These are phyloP conservation scores for Shiraia bambusicola DNA, from an alignment of 2,329 filamentous ascomycete species.

Conservation along the genomic window DNA sequence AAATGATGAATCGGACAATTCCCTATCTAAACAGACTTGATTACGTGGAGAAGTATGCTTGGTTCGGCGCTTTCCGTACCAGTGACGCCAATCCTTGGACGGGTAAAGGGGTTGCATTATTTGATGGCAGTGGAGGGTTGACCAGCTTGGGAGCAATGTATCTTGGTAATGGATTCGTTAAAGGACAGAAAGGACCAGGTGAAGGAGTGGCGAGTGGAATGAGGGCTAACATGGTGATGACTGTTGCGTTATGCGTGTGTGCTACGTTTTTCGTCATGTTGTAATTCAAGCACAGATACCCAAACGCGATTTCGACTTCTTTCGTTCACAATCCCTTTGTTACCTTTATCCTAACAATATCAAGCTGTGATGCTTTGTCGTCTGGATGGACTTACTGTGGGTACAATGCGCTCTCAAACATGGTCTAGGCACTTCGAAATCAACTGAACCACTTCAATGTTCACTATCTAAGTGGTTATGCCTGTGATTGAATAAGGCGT, in stretches of 20 bases:
- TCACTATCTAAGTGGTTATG: no score
- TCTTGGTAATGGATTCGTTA: slow-evolving; percentile 31
- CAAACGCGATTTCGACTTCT: not conserved
- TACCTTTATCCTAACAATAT: no score
- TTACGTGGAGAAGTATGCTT: slow-evolving; percentile 44
- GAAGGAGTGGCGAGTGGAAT: slow-evolving; percentile 13
- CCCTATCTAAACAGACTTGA: slow-evolving; percentile 67
- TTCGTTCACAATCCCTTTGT: not conserved
- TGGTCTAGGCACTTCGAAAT: no score
- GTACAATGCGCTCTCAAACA: no score
- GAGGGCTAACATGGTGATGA: slow-evolving; percentile 10
- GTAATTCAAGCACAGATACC: slow-evolving; percentile 3
- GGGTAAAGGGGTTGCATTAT: slow-evolving; percentile 38
- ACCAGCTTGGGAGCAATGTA: slow-evolving; percentile 38
- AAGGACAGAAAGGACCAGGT: slow-evolving; percentile 36
- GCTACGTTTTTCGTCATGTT: slow-evolving; percentile 4
- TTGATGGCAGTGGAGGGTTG: slow-evolving; percentile 34
- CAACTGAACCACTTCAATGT: no score
- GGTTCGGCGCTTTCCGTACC: slow-evolving; percentile 40
- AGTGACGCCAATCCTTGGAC: slow-evolving; percentile 41
- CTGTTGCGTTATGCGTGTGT: slow-evolving; percentile 7
- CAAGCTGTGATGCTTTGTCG: no score
- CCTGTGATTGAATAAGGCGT: no score
- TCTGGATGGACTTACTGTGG: no score
- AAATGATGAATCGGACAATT: slow-evolving; percentile 68